Evolutionary conservation across 169 alveolate species (phyloP).

Genomic region (Theileria annulata): DNA sequence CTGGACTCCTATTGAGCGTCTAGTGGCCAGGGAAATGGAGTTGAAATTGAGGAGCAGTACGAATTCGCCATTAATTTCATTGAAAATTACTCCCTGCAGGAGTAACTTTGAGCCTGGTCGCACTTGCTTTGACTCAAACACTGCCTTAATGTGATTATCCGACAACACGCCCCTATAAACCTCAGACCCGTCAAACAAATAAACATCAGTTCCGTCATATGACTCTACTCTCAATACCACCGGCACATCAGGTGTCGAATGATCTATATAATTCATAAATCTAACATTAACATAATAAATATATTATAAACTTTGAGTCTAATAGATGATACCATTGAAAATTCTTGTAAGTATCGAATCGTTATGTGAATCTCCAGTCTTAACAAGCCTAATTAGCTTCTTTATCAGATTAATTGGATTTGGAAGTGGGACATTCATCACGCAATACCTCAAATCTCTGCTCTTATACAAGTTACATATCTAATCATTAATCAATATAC

Average conservation of each 20-base stretch:
- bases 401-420: conserved; percentile 35
- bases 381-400: conserved; percentile 7
- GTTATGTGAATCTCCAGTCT: conserved; percentile 24
- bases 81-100: conserved; percentile 38
- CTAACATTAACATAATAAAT: not conserved
- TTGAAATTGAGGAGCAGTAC: conserved; percentile 17
- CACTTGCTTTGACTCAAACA: conserved; percentile 19
- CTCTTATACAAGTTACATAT: not conserved
- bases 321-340: conserved; percentile 29
- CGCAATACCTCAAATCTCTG: conserved; percentile 14
- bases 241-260: conserved; percentile 40
- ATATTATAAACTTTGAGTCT: not conserved
- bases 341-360: conserved; percentile 33
- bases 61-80: not conserved
- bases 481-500: not conserved
- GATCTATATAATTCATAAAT: conserved; percentile 21
- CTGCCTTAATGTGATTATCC: conserved; percentile 38
- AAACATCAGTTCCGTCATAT: conserved; percentile 13
- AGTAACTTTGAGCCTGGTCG: conserved; percentile 36
- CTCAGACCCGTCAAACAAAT: conserved; percentile 44
- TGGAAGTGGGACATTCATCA: conserved; percentile 46
- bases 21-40: conserved; percentile 30
- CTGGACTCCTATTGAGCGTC: conserved; percentile 39
- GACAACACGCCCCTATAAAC: conserved; percentile 18
- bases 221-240: conserved; percentile 51